Evolutionary conservation across 2,329 filamentous ascomycete species (phyloP).

Genomic region (Podosphaera aphanis): DNA sequence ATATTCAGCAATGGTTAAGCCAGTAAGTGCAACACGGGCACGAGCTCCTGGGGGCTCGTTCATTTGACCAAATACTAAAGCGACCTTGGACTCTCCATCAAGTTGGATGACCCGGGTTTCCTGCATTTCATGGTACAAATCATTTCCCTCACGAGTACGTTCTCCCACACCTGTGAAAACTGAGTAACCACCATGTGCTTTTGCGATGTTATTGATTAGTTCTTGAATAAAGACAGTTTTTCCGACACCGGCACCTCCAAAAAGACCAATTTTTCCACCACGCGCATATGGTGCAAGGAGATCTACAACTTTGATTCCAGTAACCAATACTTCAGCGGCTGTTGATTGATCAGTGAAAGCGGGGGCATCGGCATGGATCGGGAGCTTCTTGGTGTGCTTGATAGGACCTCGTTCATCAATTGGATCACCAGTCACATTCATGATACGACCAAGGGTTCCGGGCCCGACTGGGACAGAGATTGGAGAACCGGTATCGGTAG

Average conservation of each 20-base stretch:
- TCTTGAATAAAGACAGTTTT: constrained; percentile 99
- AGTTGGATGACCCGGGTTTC: constrained; percentile 99
- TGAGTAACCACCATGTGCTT: constrained; percentile 99
- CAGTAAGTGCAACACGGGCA: constrained; percentile 97
- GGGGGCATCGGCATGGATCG: constrained; percentile 89
- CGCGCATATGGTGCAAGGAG: constrained; percentile 95
- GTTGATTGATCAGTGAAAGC: constrained; percentile 91
- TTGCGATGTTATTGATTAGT: constrained; percentile 99
- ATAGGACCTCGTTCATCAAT: constrained; percentile 98
- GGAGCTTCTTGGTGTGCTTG: constrained; percentile 67
- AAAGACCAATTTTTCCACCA: constrained; percentile 99
- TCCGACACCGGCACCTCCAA: constrained; percentile 99
- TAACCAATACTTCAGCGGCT: constrained; percentile 84
- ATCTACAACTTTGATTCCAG: constrained; percentile 99
- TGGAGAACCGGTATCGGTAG: constrained; percentile 71
- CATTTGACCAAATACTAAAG: constrained; percentile 99
- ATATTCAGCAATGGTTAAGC: constrained; percentile 53
- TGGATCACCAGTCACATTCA: constrained; percentile 99
- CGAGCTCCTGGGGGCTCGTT: constrained; percentile 99
- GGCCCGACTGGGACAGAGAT: constrained; percentile 92
- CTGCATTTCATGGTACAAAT: constrained; percentile 99
- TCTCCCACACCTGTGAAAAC: constrained; percentile 99
- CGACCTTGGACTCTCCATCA: constrained; percentile 98
- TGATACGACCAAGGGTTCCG: constrained; percentile 90
- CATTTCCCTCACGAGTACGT: constrained; percentile 99